Percentiles rank a stretch among this genome's conserved stretches.
Conservation (phyloP, 2,329 filamentous ascomycete genomes). For the Botryotinia globosa region DNA sequence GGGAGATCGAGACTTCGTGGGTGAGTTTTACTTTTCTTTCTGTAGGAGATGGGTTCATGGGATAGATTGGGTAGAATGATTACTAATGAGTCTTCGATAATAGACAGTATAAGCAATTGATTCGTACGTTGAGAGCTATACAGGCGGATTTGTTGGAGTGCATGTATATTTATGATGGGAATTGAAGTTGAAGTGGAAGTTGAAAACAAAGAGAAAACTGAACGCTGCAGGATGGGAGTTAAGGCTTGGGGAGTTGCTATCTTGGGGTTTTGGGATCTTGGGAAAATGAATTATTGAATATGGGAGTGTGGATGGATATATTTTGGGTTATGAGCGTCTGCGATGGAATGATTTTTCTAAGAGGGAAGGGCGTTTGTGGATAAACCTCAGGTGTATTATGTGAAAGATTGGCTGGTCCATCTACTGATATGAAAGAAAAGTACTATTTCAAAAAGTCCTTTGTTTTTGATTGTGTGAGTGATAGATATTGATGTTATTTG, state of each 20-base stretch:
- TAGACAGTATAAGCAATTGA: background rate
- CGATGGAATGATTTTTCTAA: background rate
- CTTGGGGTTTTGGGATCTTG: background rate
- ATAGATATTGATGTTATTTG: background rate
- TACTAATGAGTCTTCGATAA: background rate
- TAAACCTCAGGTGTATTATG: background rate
- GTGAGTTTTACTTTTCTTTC: background rate
- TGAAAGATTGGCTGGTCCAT: background rate
- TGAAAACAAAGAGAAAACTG: background rate
- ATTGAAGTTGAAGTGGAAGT: background rate
- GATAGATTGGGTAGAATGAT: too few species aligned
- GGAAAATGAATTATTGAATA: background rate
- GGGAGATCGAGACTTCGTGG: background rate
- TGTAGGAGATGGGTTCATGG: background rate
- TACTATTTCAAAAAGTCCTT: accelerated
- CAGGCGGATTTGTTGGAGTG: background rate
- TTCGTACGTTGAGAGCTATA: background rate
- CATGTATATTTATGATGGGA: background rate
- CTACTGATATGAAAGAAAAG: background rate
- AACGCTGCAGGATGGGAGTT: background rate
- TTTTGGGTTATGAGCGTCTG: background rate
- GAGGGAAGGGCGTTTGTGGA: background rate
- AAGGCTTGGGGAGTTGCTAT: background rate
- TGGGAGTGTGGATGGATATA: background rate
- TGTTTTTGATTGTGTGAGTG: background rate